Conservation (phyloP, 441 rosid species). For the Erodium moschatum region DNA sequence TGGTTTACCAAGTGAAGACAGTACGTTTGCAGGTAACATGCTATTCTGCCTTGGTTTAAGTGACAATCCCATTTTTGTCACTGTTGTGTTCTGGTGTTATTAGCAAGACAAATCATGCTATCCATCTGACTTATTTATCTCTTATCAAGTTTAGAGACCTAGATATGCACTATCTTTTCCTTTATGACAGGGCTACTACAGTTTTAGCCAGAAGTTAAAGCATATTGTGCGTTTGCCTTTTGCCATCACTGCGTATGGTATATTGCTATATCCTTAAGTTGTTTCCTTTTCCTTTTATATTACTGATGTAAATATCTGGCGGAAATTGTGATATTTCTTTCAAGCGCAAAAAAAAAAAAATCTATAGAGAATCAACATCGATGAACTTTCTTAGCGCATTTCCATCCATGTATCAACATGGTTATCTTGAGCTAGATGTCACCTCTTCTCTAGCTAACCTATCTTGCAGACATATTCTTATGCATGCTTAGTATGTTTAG, state of each 20-base stretch:
- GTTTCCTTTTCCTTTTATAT: conserved; percentile 8
- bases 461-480: too few species aligned
- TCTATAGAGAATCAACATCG: neutral
- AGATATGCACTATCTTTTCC: conserved; percentile 23
- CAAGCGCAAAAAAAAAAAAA: too few species aligned
- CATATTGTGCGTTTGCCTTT: conserved; percentile 85
- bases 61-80: conserved; percentile 4
- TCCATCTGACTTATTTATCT: neutral
- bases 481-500: neutral
- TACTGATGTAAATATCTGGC: too few species aligned
- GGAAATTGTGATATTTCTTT: neutral
- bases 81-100: conserved; percentile 8
- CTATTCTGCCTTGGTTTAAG: conserved; percentile 3
- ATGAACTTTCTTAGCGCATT: neutral
- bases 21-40: conserved; percentile 70
- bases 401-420: neutral
- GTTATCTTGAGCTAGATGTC: neutral
- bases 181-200: conserved; percentile 67
- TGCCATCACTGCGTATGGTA: conserved; percentile 83
- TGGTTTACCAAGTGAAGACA: conserved; percentile 86
- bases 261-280: conserved; percentile 11
- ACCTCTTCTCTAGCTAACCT: neutral
- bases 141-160: conserved; percentile 7
- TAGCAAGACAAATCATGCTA: neutral
- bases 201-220: conserved; percentile 97